A percentile compares a stretch with the other conserved stretches of the same genome.
Evolutionary conservation across 169 alveolate species (phyloP).

Genomic region (Amoebophrya sp.): DNA sequence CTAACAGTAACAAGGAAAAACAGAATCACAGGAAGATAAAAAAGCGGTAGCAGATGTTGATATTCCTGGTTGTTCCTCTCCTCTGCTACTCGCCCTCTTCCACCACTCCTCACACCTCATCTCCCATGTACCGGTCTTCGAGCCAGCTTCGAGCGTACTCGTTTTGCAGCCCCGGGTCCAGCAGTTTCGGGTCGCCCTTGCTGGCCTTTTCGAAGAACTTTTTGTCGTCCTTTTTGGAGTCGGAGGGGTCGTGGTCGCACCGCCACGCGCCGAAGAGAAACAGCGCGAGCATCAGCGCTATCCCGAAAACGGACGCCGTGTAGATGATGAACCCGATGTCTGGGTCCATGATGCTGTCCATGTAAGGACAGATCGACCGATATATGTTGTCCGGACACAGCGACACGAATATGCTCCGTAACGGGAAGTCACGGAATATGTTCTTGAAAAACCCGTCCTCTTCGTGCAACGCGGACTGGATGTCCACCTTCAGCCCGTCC

Average conservation of each 20-base stretch:
- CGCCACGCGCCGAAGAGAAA: constrained; percentile 8
- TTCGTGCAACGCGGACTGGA: not conserved
- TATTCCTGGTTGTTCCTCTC: too few relatives aligned
- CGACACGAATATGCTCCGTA: not conserved
- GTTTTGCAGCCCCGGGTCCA: constrained; percentile 22
- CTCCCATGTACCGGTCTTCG: constrained; percentile 35
- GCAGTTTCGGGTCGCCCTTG: not conserved
- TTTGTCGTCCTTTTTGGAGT: not conserved
- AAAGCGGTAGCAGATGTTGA: too few relatives aligned
- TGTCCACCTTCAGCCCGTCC: constrained; percentile 24
- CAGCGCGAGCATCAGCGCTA: not conserved
- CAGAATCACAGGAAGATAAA: too few relatives aligned
- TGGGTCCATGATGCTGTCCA: not conserved
- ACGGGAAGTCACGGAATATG: not conserved
- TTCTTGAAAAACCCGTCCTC: not conserved
- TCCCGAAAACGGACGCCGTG: not conserved
- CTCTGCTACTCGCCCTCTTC: too few relatives aligned
- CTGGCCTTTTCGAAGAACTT: constrained; percentile 24
- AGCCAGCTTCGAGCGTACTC: constrained; percentile 38
- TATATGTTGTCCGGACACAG: constrained; percentile 17
- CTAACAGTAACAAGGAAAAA: too few relatives aligned
- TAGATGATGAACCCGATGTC: not conserved
- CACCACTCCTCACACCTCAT: not conserved
- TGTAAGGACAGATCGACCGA: constrained; percentile 13
- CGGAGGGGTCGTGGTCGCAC: not conserved